Conservation (phyloP, 306 rosid species). For the Cucurbita maxima region DNA sequence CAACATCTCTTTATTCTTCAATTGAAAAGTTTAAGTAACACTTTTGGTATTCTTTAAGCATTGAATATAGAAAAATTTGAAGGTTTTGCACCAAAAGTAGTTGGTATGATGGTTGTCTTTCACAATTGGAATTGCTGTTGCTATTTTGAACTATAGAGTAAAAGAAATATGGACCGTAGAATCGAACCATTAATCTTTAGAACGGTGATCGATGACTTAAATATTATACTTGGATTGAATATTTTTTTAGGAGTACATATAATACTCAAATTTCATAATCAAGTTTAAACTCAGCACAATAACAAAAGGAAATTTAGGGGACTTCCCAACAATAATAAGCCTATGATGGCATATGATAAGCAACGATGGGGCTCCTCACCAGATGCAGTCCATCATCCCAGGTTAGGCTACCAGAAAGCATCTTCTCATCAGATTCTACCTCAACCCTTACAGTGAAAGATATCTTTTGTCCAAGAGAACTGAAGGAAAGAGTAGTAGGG, state of each 20-base stretch:
- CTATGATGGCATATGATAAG: background rate
- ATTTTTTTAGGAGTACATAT: background rate
- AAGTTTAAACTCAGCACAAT: background rate
- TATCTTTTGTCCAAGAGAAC: slow-evolving; percentile 14
- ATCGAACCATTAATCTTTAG: too few species aligned
- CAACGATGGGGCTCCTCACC: slow-evolving; percentile 23
- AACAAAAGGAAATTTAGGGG: background rate
- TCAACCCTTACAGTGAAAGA: slow-evolving; percentile 6
- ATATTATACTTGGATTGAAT: background rate
- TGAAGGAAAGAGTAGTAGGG: slow-evolving; percentile 20
- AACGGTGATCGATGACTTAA: too few species aligned
- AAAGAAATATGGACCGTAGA: background rate
- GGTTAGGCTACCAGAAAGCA: slow-evolving; percentile 8
- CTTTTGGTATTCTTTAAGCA: background rate
- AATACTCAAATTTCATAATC: background rate
- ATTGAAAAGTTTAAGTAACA: background rate
- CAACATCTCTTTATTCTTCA: background rate
- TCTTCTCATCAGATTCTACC: background rate
- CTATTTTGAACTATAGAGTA: background rate
- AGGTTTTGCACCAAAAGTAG: background rate
- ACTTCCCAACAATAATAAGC: background rate
- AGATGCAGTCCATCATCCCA: slow-evolving; percentile 15
- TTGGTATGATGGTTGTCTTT: too few species aligned
- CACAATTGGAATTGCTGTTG: background rate
- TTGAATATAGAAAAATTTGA: background rate